Base-by-base conservation (phyloP, 2,329 filamentous ascomycete genomes). In the Elsinoe batatas region DNA sequence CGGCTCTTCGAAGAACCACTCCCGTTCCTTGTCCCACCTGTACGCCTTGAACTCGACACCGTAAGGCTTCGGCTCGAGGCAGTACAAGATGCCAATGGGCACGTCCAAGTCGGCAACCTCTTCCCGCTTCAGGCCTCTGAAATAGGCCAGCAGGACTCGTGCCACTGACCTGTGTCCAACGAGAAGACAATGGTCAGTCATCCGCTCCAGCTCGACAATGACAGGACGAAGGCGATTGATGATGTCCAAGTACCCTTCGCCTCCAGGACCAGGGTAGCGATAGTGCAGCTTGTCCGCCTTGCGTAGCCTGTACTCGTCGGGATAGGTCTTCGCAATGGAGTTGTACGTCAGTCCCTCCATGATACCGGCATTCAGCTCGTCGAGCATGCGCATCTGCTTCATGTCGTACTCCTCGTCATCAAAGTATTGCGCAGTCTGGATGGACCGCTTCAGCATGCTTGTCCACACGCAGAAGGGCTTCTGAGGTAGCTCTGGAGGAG, bases 371-470 rank as follows among this genome's bases (percentile, higher is more conserved):
- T 97, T 94, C 49, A 98, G 81, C 71, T 98, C 93, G 66, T 98
- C 95, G 53, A 98, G 80, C 88, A 95, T 95, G 65, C 91, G 87
- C 89, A 91, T 95, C 63, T 95, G 88, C 74, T 98, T 98, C 63
- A 94, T 84, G 62, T 97, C 93, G 68, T 91, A 95, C 54, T 95
- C 88, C 18, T 97, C 91, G 61, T 97, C 93, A 62, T 95, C 87
- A 68, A 97, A 98, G 68, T 87, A 86, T 61, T 93, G 83, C 0
- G 87, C 90, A 0, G 91, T 94, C 66, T 95, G 83, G 51, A 93
- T 84, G 58, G 88, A 90, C 61, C 93, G 87, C 67, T 87, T 85
- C 60, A 98, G 80, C 91, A 97, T 97, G 2, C 88, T 95, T 0
- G 91, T 96, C 93, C 93, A 98, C 13, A 98, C 88, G 69, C 93